phyloP scores from a whole-genome alignment of 306 rosid genomes.

The Ormosia semicastrata region DNA sequence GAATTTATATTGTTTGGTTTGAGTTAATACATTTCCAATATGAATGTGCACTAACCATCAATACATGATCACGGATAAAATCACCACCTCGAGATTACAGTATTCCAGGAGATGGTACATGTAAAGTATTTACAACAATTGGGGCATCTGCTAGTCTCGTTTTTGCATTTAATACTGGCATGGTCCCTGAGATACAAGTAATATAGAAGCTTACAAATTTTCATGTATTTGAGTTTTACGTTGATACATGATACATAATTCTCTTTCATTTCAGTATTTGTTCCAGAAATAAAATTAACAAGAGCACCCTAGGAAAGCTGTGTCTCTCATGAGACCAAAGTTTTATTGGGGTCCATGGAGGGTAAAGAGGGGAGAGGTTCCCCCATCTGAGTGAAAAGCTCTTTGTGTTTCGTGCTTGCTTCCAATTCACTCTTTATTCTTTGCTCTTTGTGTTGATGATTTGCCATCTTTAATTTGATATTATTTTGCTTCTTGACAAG shows the following conservation, averaged over 20 bases:
- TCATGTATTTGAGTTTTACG: not conserved
- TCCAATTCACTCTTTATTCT: too few relatives aligned
- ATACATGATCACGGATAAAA: conserved; percentile 44
- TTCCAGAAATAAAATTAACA: not conserved
- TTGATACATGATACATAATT: not conserved
- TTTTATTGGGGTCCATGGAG: too few relatives aligned
- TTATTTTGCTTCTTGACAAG: too few relatives aligned
- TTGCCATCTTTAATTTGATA: too few relatives aligned
- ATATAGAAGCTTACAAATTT: not conserved
- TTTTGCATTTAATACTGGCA: conserved; percentile 87
- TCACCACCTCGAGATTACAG: conserved; percentile 71
- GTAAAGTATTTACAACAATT: conserved; percentile 66
- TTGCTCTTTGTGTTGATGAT: too few relatives aligned
- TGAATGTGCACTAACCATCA: conserved; percentile 14
- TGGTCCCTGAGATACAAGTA: conserved; percentile 99
- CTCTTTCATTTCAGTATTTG: not conserved
- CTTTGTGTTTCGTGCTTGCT: too few relatives aligned
- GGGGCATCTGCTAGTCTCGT: conserved; percentile 91
- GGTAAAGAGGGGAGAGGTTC: too few relatives aligned
- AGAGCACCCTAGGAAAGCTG: too few relatives aligned
- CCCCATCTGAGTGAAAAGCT: too few relatives aligned
- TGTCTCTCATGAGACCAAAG: too few relatives aligned
- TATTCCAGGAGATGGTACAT: conserved; percentile 47
- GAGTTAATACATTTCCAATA: not conserved
- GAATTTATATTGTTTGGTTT: not conserved